Conservation (phyloP, 768 basidiomycete species). For the Lactifluus pinguis region DNA sequence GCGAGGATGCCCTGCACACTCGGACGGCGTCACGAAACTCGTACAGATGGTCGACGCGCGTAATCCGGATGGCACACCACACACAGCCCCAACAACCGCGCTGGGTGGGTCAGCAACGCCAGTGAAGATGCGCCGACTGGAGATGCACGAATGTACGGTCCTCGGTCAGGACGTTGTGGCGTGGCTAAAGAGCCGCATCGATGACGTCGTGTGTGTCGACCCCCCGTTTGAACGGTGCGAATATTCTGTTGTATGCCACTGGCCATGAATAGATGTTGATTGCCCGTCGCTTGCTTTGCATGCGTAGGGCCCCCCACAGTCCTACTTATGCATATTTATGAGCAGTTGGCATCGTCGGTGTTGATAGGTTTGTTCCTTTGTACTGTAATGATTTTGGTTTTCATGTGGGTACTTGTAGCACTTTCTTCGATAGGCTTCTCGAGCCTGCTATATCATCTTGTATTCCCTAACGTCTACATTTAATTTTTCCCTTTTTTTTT, state of each 20-base stretch:
- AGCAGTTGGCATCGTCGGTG: neutral
- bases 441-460: constrained; percentile 5
- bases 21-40: constrained; percentile 56
- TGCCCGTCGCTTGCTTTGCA: constrained; percentile 12
- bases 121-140: constrained; percentile 44
- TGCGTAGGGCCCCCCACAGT: constrained; percentile 20
- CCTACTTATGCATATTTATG: constrained; percentile 22
- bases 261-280: constrained; percentile 16
- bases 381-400: constrained; percentile 7
- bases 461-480: constrained; percentile 1
- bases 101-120: constrained; percentile 42
- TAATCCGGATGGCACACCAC: constrained; percentile 44
- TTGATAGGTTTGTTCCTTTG: neutral
- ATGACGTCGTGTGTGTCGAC: constrained; percentile 54
- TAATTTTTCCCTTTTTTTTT: neutral
- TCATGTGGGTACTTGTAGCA: constrained; percentile 10
- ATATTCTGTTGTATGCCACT: constrained; percentile 19
- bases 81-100: constrained; percentile 24
- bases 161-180: constrained; percentile 60
- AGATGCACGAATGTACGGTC: constrained; percentile 57
- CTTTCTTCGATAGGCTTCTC: neutral
- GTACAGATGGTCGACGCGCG: constrained; percentile 65
- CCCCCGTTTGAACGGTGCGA: constrained; percentile 39
- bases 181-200: constrained; percentile 57
- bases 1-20: constrained; percentile 55